Percentiles rank a stretch among this genome's conserved stretches.
phyloP scores from a whole-genome alignment of 139 green algal genomes.

The Limnomonas spitsbergensis region DNA sequence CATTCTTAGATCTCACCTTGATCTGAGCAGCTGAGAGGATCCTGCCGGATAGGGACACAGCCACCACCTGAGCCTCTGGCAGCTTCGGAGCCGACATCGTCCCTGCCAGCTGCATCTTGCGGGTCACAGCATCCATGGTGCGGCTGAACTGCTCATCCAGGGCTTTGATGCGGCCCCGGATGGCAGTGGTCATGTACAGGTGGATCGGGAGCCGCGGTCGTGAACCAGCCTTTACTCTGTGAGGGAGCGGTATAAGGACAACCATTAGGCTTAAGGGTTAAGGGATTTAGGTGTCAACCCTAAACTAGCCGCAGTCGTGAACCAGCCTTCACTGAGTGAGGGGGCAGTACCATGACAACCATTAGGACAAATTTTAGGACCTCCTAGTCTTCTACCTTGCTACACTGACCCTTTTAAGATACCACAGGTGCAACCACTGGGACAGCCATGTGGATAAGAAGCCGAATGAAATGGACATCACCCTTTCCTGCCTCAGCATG shows the following conservation, averaged over 20 bases:
- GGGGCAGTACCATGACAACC: too few relatives aligned
- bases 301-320: background rate
- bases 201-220: conserved; percentile 35
- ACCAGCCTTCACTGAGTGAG: background rate
- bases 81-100: background rate
- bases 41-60: conserved; percentile 21
- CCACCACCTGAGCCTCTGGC: conserved; percentile 29
- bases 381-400: too few relatives aligned
- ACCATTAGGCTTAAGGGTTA: background rate
- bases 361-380: too few relatives aligned
- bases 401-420: too few relatives aligned
- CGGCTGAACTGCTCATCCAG: conserved; percentile 22
- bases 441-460: too few relatives aligned
- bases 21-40: conserved; percentile 28
- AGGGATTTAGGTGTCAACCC: background rate
- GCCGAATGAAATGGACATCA: too few relatives aligned
- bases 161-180: conserved; percentile 20
- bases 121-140: conserved; percentile 23
- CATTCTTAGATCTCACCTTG: too few relatives aligned
- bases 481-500: too few relatives aligned
- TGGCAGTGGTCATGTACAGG: conserved; percentile 34
- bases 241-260: too few relatives aligned
- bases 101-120: background rate
- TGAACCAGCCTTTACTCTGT: background rate
- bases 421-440: too few relatives aligned